A percentile compares a stretch with the other conserved stretches of the same genome.
Evolutionary conservation across 2,329 filamentous ascomycete genomes (phyloP).

Genomic region (Camillea tinctor): DNA sequence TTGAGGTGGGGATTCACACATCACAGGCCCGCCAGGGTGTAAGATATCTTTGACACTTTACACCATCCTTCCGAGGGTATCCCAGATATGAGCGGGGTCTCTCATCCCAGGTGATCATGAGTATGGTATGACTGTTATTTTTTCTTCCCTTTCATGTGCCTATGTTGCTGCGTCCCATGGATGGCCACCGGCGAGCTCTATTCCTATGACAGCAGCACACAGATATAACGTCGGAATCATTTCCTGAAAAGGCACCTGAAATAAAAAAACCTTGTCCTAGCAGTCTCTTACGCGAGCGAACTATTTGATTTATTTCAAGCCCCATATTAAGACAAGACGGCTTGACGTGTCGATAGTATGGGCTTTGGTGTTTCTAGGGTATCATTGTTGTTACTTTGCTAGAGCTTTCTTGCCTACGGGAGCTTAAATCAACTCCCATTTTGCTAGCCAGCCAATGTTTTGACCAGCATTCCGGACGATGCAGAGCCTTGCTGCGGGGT

Average conservation of each 20-base stretch:
- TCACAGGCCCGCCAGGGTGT: neutral
- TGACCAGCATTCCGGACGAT: slow-evolving; percentile 82
- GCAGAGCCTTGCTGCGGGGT: slow-evolving; percentile 58
- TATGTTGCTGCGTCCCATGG: neutral
- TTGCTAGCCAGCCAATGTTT: slow-evolving; percentile 72
- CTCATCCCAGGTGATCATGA: neutral
- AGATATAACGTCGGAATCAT: neutral
- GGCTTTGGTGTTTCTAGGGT: neutral
- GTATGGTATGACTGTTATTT: neutral
- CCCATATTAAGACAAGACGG: neutral
- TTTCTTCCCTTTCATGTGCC: neutral
- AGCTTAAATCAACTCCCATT: slow-evolving; percentile 65
- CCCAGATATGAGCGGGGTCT: neutral
- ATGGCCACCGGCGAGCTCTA: neutral
- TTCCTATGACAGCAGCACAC: neutral
- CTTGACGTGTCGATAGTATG: neutral
- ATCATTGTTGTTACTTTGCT: neutral
- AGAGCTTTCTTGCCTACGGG: neutral
- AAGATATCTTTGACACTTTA: neutral
- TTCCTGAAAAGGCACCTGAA: neutral
- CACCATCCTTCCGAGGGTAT: neutral
- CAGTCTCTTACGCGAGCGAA: neutral
- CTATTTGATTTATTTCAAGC: neutral
- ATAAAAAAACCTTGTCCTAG: neutral
- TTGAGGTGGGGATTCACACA: neutral